phyloP scores from a whole-genome alignment of 495 filamentous ascomycete species.

The Tuber melanosporum region DNA sequence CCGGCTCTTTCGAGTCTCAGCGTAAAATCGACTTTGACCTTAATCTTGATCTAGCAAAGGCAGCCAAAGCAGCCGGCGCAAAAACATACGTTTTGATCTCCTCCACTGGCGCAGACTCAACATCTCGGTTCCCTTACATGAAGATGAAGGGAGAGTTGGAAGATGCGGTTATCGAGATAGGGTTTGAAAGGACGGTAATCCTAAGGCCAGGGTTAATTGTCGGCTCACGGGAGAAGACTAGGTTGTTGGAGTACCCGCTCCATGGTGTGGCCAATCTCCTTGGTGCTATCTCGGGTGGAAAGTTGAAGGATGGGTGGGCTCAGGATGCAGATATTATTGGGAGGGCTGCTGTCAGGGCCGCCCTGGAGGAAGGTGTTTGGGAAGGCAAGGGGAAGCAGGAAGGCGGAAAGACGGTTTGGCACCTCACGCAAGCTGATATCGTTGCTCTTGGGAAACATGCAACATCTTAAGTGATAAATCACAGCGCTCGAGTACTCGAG shows the following conservation, averaged over 20 bases:
- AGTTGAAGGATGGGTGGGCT: constrained; percentile 58
- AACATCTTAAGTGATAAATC: background rate
- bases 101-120: constrained; percentile 48
- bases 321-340: constrained; percentile 72
- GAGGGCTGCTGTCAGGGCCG: constrained; percentile 61
- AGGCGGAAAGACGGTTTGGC: constrained; percentile 49
- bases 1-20: constrained; percentile 65
- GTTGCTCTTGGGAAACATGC: constrained; percentile 45
- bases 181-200: constrained; percentile 68
- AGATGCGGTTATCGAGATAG: constrained; percentile 61
- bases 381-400: constrained; percentile 44
- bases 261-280: constrained; percentile 51
- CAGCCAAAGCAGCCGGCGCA: constrained; percentile 58
- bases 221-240: constrained; percentile 58
- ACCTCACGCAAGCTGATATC: constrained; percentile 48
- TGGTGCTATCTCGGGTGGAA: constrained; percentile 45
- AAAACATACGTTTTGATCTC: constrained; percentile 67
- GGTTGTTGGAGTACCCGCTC: constrained; percentile 49
- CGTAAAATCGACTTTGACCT: constrained; percentile 71
- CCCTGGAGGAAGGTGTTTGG: constrained; percentile 44
- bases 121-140: constrained; percentile 51
- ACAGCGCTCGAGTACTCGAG: background rate
- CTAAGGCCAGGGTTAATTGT: constrained; percentile 67
- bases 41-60: constrained; percentile 61
- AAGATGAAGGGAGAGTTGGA: constrained; percentile 80